These are phyloP conservation scores for Cinnamomum micranthum DNA, from an alignment of 164 flowering plant species.

Conservation along the genomic window DNA sequence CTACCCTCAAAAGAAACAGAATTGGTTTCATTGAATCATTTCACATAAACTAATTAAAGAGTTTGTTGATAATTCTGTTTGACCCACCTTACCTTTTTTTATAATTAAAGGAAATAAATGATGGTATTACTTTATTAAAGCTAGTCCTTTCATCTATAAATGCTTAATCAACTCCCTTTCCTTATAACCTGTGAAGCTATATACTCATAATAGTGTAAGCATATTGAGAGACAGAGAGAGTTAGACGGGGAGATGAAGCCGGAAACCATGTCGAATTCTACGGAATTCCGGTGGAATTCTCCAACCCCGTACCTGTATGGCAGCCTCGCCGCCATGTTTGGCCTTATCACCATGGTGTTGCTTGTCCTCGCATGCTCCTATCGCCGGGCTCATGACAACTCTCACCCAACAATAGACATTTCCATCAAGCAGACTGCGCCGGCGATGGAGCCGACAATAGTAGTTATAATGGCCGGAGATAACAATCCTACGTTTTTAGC, in stretches of 20 bases:
- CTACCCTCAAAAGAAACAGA: no score
- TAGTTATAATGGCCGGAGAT: constrained; percentile 57
- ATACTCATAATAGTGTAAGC: neutral
- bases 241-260: constrained; percentile 19
- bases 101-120: no score
- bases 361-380: constrained; percentile 37
- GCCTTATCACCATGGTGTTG: constrained; percentile 37
- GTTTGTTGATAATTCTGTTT: no score
- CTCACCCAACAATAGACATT: neutral
- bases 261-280: constrained; percentile 2
- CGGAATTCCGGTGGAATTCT: constrained; percentile 32
- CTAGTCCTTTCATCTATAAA: neutral
- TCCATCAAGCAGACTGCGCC: neutral
- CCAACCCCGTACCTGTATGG: constrained; percentile 41
- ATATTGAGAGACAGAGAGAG: constrained; percentile 7
- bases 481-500: constrained; percentile 41
- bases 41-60: no score
- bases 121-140: no score
- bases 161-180: neutral
- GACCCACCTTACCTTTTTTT: no score
- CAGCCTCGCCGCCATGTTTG: constrained; percentile 23
- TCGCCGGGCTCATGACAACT: constrained; percentile 13
- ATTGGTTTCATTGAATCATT: no score
- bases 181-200: neutral
- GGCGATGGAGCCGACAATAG: constrained; percentile 27